These are phyloP conservation scores for Mycena capillaripes DNA, from an alignment of 768 basidiomycete species.

Conservation along the genomic window DNA sequence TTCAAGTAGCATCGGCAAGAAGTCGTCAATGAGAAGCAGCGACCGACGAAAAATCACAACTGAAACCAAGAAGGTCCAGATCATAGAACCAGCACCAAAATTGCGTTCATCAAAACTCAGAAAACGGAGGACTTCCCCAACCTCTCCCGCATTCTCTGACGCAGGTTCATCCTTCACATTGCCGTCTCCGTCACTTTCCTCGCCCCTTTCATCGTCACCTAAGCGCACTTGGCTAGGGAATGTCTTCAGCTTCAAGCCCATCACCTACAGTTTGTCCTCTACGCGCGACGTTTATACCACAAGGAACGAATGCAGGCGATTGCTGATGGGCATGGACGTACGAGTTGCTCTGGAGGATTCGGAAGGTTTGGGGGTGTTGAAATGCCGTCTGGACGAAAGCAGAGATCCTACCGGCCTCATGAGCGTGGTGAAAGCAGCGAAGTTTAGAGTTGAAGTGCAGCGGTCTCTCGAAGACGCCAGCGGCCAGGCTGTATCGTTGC, in stretches of 20 bases:
- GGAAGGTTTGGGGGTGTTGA: slow-evolving; percentile 76
- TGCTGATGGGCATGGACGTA: slow-evolving; percentile 81
- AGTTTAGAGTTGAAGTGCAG: slow-evolving; percentile 87
- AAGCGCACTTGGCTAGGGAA: slow-evolving; percentile 89
- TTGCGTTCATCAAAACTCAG: slow-evolving; percentile 51
- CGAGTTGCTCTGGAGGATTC: slow-evolving; percentile 74
- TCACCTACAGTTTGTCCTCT: slow-evolving; percentile 70
- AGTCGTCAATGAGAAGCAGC: slow-evolving; percentile 60
- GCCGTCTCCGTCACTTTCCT: slow-evolving; percentile 58
- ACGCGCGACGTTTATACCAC: slow-evolving; percentile 73
- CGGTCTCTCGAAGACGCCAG: slow-evolving; percentile 55
- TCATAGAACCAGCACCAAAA: slow-evolving; percentile 61
- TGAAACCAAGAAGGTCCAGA: slow-evolving; percentile 58
- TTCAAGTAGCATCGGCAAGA: slow-evolving; percentile 48
- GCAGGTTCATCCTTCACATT: slow-evolving; percentile 50
- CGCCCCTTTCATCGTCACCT: slow-evolving; percentile 59
- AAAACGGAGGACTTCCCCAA: slow-evolving; percentile 47
- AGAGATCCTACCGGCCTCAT: slow-evolving; percentile 68
- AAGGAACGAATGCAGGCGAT: slow-evolving; percentile 77
- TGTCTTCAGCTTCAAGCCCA: slow-evolving; percentile 88
- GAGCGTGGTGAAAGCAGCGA: slow-evolving; percentile 74
- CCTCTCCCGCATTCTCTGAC: slow-evolving; percentile 63
- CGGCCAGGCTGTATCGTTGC: slow-evolving; percentile 66
- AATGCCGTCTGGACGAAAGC: slow-evolving; percentile 81
- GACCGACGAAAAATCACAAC: slow-evolving; percentile 35